phyloP scores from a whole-genome alignment of 2,329 filamentous ascomycete species.

The Aspergillus texensis region DNA sequence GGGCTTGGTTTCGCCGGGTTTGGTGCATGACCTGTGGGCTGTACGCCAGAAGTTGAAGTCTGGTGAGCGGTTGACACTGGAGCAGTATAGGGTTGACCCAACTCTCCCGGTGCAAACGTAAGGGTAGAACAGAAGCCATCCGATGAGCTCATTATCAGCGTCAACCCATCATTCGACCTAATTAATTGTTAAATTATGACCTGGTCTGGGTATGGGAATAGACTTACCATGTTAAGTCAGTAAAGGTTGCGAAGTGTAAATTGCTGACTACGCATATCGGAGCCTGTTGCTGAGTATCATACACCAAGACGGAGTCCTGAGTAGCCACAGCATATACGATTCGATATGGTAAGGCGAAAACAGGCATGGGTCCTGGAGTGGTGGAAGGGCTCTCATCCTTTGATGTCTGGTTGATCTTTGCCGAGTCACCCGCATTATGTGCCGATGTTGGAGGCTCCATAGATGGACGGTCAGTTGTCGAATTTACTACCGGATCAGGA shows the following conservation, averaged over 20 bases:
- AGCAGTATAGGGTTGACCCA: conserved; percentile 77
- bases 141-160: conserved; percentile 91
- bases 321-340: conserved; percentile 97
- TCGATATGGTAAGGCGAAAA: conserved; percentile 85
- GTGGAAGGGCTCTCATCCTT: conserved; percentile 53
- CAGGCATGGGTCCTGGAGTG: conserved; percentile 59
- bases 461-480: conserved; percentile 49
- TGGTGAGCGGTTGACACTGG: conserved; percentile 31
- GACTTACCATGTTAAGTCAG: conserved; percentile 87
- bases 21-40: conserved; percentile 66
- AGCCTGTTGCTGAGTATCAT: conserved; percentile 95
- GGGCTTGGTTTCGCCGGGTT: conserved; percentile 61
- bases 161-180: conserved; percentile 75
- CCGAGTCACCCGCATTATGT: conserved; percentile 50
- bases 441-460: conserved; percentile 75
- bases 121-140: conserved; percentile 96
- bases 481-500: conserved; percentile 73
- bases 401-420: conserved; percentile 57
- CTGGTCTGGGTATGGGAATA: neutral
- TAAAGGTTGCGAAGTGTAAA: conserved; percentile 95
- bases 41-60: conserved; percentile 41
- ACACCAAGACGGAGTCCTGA: conserved; percentile 90
- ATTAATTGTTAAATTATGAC: conserved; percentile 28
- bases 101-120: conserved; percentile 78
- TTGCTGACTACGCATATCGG: conserved; percentile 96